These are phyloP conservation scores for Tulasnella sp. DNA, from an alignment of 768 basidiomycete genomes.

Conservation along the genomic window DNA sequence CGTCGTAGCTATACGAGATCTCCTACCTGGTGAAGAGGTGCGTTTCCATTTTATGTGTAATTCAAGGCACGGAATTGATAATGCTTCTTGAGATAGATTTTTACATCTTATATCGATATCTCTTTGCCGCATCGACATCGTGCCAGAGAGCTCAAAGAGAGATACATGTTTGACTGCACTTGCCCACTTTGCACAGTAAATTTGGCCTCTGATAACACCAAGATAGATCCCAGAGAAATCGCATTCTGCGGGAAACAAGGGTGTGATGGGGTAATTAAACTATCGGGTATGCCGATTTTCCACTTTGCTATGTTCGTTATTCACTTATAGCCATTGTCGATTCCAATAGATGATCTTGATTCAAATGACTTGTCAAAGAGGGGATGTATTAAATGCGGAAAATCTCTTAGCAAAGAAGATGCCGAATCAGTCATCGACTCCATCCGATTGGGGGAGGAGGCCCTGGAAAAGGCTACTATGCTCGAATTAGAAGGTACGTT, in stretches of 20 bases:
- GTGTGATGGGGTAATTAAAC: constrained; percentile 10
- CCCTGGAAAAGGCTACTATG: constrained; percentile 52
- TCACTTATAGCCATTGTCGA: too few relatives aligned
- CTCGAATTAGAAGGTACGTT: constrained; percentile 46
- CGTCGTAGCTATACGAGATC: constrained; percentile 54
- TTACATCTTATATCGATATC: constrained; percentile 77
- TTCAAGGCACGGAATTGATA: neutral
- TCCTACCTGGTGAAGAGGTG: constrained; percentile 60
- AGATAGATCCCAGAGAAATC: constrained; percentile 49
- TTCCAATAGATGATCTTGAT: too few relatives aligned
- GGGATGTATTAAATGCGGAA: neutral
- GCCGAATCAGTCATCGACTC: constrained; percentile 47
- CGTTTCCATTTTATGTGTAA: constrained; percentile 10
- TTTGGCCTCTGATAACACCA: constrained; percentile 12
- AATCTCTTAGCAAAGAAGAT: neutral
- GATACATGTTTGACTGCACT: constrained; percentile 65
- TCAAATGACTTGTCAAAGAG: too few relatives aligned
- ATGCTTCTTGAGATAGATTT: constrained; percentile 35
- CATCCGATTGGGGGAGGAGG: constrained; percentile 57
- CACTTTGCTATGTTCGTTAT: too few relatives aligned
- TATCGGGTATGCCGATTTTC: constrained; percentile 14
- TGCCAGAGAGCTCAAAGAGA: constrained; percentile 45
- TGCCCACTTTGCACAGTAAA: constrained; percentile 67
- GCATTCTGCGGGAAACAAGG: constrained; percentile 36
- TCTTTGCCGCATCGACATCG: constrained; percentile 49